Evolutionary conservation across 1,284 basidiomycete genomes (phyloP), one percentile per base, ranked within the genome.

Genomic region (Cutaneotrichosporon cavernicola): DNA sequence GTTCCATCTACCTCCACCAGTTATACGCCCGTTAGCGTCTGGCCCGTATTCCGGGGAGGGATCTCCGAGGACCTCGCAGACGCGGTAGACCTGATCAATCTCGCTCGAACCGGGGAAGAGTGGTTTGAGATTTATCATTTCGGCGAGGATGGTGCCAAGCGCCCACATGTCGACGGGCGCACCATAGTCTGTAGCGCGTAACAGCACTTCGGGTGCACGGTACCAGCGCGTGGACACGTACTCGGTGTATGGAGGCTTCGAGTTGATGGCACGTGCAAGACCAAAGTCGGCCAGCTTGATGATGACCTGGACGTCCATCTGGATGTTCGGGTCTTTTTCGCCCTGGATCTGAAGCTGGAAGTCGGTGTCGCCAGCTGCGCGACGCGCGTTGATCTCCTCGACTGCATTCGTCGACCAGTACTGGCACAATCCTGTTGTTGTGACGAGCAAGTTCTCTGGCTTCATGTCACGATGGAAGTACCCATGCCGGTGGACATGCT

Each of bases 401-500:
- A 79, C 63, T 1, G 76, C 70, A 0, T 65, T 46, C 2, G 71
- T 76, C 9, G 91, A 86, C n/a, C 88, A 88, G 77, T 99, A 99
- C 81, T 97, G 93, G 70, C 90, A 90, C 58, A 97, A 85, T 30
- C 97, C 97, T 11, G 93, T 97, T 2, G 97, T 99, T n/a, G 97
- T 99, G 73, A 99, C 96, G 62, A 99, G 87, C n/a, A 99, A 88
- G 74, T 99, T 99, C 79, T 99, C 97, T 32, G 97, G 97, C 81
- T 99, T 99, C 92, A 99, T 96, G 81, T 99, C 97, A 61, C 97
- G 91, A 79, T 99, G 97, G 79, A 99, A 99, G 81, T 97, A 99
- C 63, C 96, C 96, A 56, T 89, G 84, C 18, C 84, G 78, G 80
- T 99, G 97, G 68, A 99, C 93, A 79, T 99, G 97, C 74, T 93